A percentile compares a stretch with the other conserved stretches of the same genome.
phyloP scores from a whole-genome alignment of 169 alveolate genomes.

The Plasmodium reichenowi region DNA sequence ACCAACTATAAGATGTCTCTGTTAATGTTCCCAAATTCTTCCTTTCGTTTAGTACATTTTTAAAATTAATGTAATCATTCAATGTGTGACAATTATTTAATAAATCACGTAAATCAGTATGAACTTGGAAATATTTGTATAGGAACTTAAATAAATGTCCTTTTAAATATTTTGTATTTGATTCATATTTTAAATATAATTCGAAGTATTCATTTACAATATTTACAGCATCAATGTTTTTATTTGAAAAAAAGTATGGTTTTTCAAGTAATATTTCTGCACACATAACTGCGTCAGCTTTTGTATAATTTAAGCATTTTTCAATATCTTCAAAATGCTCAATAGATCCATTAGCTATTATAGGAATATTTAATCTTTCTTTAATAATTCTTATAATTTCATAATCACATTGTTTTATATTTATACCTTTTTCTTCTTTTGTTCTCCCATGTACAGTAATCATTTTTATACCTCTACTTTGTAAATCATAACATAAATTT shows the following conservation, averaged over 20 bases:
- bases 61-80: constrained; percentile 52
- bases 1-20: constrained; percentile 58
- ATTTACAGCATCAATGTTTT: constrained; percentile 47
- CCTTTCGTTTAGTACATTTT: constrained; percentile 17
- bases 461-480: constrained; percentile 84
- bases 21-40: constrained; percentile 16
- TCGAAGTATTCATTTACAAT: constrained; percentile 66
- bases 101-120: constrained; percentile 54
- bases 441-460: constrained; percentile 89
- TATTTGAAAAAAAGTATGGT: constrained; percentile 87
- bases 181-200: constrained; percentile 62
- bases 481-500: constrained; percentile 90
- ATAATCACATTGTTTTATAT: constrained; percentile 81
- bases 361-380: constrained; percentile 90
- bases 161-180: constrained; percentile 68
- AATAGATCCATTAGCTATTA: constrained; percentile 96
- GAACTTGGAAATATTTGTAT: constrained; percentile 61
- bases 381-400: constrained; percentile 90
- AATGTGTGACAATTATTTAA: constrained; percentile 59
- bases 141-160: constrained; percentile 64
- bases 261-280: constrained; percentile 94
- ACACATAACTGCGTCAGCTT: constrained; percentile 94
- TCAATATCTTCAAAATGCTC: constrained; percentile 89
- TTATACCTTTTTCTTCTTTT: constrained; percentile 80
- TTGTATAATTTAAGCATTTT: constrained; percentile 91